These are phyloP conservation scores for Viola odorata DNA, from an alignment of 345 rosid genomes.

Conservation along the genomic window DNA sequence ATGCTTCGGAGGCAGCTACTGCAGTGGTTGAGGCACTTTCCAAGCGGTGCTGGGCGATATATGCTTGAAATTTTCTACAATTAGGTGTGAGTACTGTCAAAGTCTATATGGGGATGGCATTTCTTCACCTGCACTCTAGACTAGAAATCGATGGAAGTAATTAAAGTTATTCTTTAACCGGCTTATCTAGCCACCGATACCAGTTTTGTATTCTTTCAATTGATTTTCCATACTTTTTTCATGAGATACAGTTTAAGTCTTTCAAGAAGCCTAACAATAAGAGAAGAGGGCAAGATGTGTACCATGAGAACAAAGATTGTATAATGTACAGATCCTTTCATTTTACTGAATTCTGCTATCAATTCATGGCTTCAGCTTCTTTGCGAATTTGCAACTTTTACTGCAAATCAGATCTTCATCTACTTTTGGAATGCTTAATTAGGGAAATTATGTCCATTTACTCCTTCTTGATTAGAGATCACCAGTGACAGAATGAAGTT, in stretches of 20 bases:
- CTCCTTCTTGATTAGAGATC: too few relatives aligned
- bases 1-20: conserved; percentile 18
- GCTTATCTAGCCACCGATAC: not conserved
- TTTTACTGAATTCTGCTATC: too few relatives aligned
- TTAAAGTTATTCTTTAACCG: not conserved
- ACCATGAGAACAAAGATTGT: too few relatives aligned
- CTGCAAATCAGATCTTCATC: too few relatives aligned
- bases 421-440: too few relatives aligned
- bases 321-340: too few relatives aligned
- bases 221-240: not conserved
- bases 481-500: too few relatives aligned
- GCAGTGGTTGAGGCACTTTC: conserved; percentile 16
- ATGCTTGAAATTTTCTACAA: not conserved
- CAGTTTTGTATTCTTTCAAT: not conserved
- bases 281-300: too few relatives aligned
- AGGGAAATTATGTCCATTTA: too few relatives aligned
- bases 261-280: not conserved
- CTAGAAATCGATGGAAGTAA: too few relatives aligned
- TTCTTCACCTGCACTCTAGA: not conserved
- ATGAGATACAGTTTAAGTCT: not conserved
- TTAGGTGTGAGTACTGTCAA: not conserved
- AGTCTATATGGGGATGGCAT: not conserved
- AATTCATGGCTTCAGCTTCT: too few relatives aligned
- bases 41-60: conserved; percentile 15
- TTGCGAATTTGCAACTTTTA: too few relatives aligned